These are phyloP conservation scores for Naganishia randhawae DNA, from an alignment of 768 basidiomycete species.

Conservation along the genomic window DNA sequence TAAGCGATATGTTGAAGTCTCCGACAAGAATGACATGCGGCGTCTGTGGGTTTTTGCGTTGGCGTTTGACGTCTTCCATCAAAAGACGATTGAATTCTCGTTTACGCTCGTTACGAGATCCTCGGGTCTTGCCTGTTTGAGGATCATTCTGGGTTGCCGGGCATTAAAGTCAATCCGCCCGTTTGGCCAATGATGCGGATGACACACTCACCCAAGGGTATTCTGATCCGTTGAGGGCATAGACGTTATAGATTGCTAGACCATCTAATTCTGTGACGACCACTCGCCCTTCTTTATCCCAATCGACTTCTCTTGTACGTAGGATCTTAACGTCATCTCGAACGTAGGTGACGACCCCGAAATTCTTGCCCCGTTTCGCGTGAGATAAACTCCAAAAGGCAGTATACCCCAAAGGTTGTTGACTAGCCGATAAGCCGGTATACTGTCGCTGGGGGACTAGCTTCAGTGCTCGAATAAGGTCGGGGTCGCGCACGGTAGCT, in stretches of 20 bases:
- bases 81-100: constrained; percentile 32
- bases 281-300: not conserved
- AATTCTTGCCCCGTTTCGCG: not conserved
- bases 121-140: not conserved
- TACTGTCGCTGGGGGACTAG: not conserved
- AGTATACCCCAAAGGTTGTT: not conserved
- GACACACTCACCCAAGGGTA: not conserved
- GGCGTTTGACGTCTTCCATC: constrained; percentile 18
- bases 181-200: too few species aligned
- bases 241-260: not conserved
- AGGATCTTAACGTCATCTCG: not conserved
- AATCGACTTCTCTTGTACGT: not conserved
- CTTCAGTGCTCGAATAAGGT: not conserved
- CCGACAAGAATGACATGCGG: constrained; percentile 26
- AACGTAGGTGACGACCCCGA: not conserved
- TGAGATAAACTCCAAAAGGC: not conserved
- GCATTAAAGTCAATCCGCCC: not conserved
- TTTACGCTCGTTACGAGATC: not conserved
- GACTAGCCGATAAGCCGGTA: not conserved
- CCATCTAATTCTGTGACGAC: not conserved
- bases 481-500: not conserved
- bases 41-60: constrained; percentile 24
- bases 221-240: not conserved
- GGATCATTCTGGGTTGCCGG: not conserved
- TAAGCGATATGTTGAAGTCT: constrained; percentile 34